A percentile compares a stretch with the other conserved stretches of the same genome.
phyloP scores from a whole-genome alignment of 2,329 filamentous ascomycete species.

The Arthrobotrys sinensis region DNA sequence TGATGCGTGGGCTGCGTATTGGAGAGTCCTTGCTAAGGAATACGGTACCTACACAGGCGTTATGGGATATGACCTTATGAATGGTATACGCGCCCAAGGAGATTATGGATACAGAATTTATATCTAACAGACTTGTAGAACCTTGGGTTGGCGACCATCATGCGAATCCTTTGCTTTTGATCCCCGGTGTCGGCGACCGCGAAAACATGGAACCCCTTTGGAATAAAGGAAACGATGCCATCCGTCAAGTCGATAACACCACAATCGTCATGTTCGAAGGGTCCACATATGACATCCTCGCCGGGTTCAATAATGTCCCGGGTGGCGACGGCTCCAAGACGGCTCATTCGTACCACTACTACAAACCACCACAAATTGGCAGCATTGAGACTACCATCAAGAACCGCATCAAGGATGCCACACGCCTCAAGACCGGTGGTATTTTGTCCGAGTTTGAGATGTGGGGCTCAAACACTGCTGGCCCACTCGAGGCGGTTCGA shows the following conservation, averaged over 20 bases:
- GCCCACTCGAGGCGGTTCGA: slow-evolving; percentile 37
- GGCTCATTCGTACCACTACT: slow-evolving; percentile 59
- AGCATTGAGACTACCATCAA: slow-evolving; percentile 57
- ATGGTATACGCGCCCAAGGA: slow-evolving; percentile 27
- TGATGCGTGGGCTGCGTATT: slow-evolving; percentile 56
- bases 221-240: slow-evolving; percentile 59
- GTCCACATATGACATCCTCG: slow-evolving; percentile 51
- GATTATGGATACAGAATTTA: not conserved
- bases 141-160: slow-evolving; percentile 59
- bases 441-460: slow-evolving; percentile 55
- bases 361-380: slow-evolving; percentile 55
- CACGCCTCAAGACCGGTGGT: slow-evolving; percentile 41
- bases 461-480: slow-evolving; percentile 32
- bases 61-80: slow-evolving; percentile 61
- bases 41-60: slow-evolving; percentile 38
- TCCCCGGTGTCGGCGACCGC: slow-evolving; percentile 50
- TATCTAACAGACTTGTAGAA: slow-evolving; percentile 25
- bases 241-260: slow-evolving; percentile 49
- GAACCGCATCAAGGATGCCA: slow-evolving; percentile 56
- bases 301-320: slow-evolving; percentile 59
- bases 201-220: slow-evolving; percentile 54
- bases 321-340: slow-evolving; percentile 59
- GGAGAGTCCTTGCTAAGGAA: slow-evolving; percentile 49
- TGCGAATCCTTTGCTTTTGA: slow-evolving; percentile 51
- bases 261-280: slow-evolving; percentile 60